Percentiles rank a stretch among this genome's conserved stretches.
Conservation (phyloP, 805 yeast species). For the Huiozyma naganishii region DNA sequence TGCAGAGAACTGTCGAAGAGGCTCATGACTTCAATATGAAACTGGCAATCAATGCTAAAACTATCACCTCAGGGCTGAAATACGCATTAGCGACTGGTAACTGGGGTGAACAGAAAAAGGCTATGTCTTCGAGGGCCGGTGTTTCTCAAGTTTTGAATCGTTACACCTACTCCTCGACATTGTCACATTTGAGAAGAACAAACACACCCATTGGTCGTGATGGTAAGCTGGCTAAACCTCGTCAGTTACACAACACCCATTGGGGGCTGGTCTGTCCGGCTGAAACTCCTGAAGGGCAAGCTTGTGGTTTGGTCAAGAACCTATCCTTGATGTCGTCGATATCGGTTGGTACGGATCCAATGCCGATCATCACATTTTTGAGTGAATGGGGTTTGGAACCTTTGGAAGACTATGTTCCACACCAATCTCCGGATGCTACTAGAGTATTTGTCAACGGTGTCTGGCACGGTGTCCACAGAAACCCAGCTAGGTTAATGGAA, state of each 20-base stretch:
- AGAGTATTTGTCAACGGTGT: conserved; percentile 96
- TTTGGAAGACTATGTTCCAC: conserved; percentile 88
- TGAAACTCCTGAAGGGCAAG: conserved; percentile 99
- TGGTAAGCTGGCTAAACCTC: conserved; percentile 97
- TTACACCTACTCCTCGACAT: conserved; percentile 96
- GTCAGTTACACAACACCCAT: conserved; percentile 97
- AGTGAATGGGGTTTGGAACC: conserved; percentile 99
- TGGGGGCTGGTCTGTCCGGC: conserved; percentile 99
- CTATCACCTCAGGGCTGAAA: conserved; percentile 93
- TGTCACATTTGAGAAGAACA: conserved; percentile 97
- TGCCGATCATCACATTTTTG: conserved; percentile 81
- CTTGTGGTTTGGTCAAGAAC: conserved; percentile 97
- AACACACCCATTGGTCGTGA: conserved; percentile 99
- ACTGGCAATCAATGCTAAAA: conserved; percentile 91
- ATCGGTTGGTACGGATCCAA: conserved; percentile 95
- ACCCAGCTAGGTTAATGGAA: conserved; percentile 83
- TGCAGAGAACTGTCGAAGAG: conserved; percentile 98
- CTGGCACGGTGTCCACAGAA: conserved; percentile 98
- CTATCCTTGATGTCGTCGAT: conserved; percentile 94
- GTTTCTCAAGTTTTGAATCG: conserved; percentile 97
- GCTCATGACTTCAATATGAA: conserved; percentile 95
- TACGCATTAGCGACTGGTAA: conserved; percentile 98
- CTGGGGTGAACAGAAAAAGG: conserved; percentile 99
- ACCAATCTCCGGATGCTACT: conserved; percentile 81
- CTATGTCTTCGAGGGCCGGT: conserved; percentile 98